These are phyloP conservation scores for Buddleja alternifolia DNA, from an alignment of 257 asterid species.

Conservation along the genomic window DNA sequence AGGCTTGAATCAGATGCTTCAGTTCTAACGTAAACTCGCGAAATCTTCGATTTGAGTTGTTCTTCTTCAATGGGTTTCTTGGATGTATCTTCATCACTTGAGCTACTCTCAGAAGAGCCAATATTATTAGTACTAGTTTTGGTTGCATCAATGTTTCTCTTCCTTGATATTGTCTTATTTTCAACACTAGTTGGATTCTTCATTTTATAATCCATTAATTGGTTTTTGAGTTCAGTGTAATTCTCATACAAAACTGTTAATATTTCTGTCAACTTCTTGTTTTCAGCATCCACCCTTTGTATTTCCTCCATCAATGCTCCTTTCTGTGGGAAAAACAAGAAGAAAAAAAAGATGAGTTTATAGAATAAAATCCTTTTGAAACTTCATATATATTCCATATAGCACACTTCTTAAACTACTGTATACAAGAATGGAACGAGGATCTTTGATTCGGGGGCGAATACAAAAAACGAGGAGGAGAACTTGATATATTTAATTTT, in stretches of 20 bases:
- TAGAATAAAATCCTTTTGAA: neutral
- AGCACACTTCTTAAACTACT: too few relatives aligned
- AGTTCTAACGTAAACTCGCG: slow-evolving; percentile 50
- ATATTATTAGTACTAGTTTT: neutral
- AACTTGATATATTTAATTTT: too few relatives aligned
- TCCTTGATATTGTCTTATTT: slow-evolving; percentile 34
- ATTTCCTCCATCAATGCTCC: slow-evolving; percentile 73
- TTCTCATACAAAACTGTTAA: slow-evolving; percentile 63
- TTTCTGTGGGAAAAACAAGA: slow-evolving; percentile 34
- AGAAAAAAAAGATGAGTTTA: neutral
- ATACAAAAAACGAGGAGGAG: too few relatives aligned
- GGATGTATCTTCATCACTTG: slow-evolving; percentile 66
- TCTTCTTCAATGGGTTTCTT: slow-evolving; percentile 61
- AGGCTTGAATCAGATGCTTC: slow-evolving; percentile 79
- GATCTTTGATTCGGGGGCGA: too few relatives aligned
- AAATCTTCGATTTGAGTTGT: slow-evolving; percentile 54
- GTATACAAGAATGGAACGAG: too few relatives aligned
- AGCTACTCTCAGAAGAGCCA: slow-evolving; percentile 57
- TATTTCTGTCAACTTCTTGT: slow-evolving; percentile 73
- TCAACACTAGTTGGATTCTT: slow-evolving; percentile 31
- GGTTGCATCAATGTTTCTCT: slow-evolving; percentile 47
- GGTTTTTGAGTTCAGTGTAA: slow-evolving; percentile 57
- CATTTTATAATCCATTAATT: slow-evolving; percentile 42
- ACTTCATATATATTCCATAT: neutral
- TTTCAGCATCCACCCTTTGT: slow-evolving; percentile 67